These are phyloP conservation scores for Colletotrichum eleusines DNA, from an alignment of 2,329 filamentous ascomycete genomes.

Conservation along the genomic window DNA sequence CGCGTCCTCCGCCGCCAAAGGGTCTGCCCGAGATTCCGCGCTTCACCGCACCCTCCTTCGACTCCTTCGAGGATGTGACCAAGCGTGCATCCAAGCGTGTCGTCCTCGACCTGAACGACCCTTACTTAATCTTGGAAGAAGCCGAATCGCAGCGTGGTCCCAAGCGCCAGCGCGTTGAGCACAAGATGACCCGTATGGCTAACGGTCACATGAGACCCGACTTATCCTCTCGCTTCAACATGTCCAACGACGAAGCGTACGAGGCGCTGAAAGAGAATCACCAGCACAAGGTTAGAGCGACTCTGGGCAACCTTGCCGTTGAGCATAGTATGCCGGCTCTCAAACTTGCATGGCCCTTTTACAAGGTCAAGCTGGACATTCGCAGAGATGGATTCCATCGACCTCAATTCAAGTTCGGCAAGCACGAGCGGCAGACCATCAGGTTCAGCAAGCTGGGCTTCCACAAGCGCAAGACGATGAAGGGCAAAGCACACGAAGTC, in stretches of 20 bases:
- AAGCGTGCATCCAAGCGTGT: constrained; percentile 81
- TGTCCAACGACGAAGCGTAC: constrained; percentile 96
- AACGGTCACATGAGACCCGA: constrained; percentile 78
- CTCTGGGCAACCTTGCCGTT: constrained; percentile 89
- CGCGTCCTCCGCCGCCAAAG: constrained; percentile 72
- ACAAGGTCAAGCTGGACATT: constrained; percentile 84
- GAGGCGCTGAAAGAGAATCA: constrained; percentile 97
- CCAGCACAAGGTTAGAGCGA: constrained; percentile 94
- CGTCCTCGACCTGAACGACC: constrained; percentile 88
- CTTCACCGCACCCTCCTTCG: constrained; percentile 78
- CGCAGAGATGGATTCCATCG: constrained; percentile 87
- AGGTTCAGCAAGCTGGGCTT: constrained; percentile 78
- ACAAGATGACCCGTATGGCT: constrained; percentile 74
- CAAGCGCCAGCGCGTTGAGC: constrained; percentile 68
- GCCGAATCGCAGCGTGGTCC: constrained; percentile 72
- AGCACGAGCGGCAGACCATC: constrained; percentile 74
- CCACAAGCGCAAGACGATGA: constrained; percentile 85
- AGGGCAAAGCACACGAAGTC: constrained; percentile 82
- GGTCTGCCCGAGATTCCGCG: constrained; percentile 69
- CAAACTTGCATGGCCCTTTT: constrained; percentile 95
- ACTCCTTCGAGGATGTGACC: constrained; percentile 82
- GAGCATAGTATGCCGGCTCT: constrained; percentile 94
- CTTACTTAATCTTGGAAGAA: constrained; percentile 85
- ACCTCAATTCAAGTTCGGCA: constrained; percentile 79
- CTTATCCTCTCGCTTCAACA: constrained; percentile 87